phyloP scores from a whole-genome alignment of 495 filamentous ascomycete genomes.

The Penicillium subrubescens region DNA sequence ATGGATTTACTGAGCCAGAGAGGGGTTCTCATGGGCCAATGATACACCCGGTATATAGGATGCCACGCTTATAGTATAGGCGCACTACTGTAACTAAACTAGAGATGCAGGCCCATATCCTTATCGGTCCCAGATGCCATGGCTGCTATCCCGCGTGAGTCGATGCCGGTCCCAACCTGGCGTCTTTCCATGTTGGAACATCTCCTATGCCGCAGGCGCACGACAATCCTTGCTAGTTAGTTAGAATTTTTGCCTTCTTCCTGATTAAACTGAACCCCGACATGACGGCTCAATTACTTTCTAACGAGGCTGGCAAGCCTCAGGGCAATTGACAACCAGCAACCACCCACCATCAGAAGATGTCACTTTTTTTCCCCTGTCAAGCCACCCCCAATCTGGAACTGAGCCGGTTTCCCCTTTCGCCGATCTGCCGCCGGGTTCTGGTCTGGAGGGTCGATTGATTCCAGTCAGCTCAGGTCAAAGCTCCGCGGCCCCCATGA shows the following conservation, averaged over 20 bases:
- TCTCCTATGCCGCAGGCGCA: constrained; percentile 9
- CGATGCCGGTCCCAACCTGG: constrained; percentile 12
- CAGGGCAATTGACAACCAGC: constrained; percentile 3
- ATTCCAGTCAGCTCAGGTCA: constrained; percentile 16
- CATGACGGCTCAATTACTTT: background rate
- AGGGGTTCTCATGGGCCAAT: constrained; percentile 10
- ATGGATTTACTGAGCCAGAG: constrained; percentile 5
- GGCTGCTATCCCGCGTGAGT: background rate
- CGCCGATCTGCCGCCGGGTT: constrained; percentile 16
- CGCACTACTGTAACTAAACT: background rate
- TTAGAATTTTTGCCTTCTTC: constrained; percentile 5
- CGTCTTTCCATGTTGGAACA: constrained; percentile 10
- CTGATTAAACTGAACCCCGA: background rate
- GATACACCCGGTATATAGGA: constrained; percentile 19
- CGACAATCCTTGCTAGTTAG: constrained; percentile 14
- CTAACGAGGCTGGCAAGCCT: constrained; percentile 16
- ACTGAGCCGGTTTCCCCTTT: constrained; percentile 15
- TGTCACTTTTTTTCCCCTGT: background rate
- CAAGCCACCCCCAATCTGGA: constrained; percentile 5
- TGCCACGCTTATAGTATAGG: background rate
- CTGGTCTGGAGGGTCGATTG: constrained; percentile 10
- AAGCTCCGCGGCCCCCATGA: constrained; percentile 10
- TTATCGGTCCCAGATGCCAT: constrained; percentile 11
- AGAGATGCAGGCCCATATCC: constrained; percentile 9
- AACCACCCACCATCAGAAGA: constrained; percentile 1